phyloP scores from a whole-genome alignment of 495 filamentous ascomycete species.

The Xylaria curta region DNA sequence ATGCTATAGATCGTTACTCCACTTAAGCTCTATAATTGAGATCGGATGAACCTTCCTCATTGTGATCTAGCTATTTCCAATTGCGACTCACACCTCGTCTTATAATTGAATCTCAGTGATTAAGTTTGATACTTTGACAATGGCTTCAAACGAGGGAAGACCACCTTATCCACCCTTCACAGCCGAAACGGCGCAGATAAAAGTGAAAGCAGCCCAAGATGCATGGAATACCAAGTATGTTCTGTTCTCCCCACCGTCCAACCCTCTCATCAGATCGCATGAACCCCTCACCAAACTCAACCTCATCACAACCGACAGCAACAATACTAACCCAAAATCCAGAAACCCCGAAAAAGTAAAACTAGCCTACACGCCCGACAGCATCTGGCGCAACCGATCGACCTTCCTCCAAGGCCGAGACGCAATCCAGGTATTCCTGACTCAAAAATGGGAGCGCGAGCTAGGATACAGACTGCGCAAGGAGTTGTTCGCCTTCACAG shows the following conservation, averaged over 20 bases:
- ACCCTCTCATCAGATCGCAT: constrained; percentile 21
- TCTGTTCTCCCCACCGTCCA: too few relatives aligned
- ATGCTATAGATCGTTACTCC: not conserved
- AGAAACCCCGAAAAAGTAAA: constrained; percentile 70
- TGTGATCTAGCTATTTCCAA: not conserved
- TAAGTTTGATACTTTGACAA: not conserved
- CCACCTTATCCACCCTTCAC: constrained; percentile 80
- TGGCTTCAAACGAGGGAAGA: constrained; percentile 31
- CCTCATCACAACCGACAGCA: not conserved
- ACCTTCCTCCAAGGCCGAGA: constrained; percentile 73
- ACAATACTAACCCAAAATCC: not conserved
- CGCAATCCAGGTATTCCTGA: constrained; percentile 74
- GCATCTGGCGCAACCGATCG: constrained; percentile 83
- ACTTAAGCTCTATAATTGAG: not conserved
- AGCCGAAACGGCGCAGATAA: constrained; percentile 69
- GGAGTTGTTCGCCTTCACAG: constrained; percentile 81
- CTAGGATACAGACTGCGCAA: constrained; percentile 79
- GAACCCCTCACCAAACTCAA: not conserved
- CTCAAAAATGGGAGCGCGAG: constrained; percentile 79
- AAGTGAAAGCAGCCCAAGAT: constrained; percentile 86
- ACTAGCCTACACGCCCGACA: constrained; percentile 74
- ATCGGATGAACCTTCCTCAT: not conserved
- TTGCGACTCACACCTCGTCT: not conserved
- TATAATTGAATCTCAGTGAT: not conserved
- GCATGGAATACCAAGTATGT: constrained; percentile 82